phyloP scores from a whole-genome alignment of 1,284 basidiomycete genomes.

The Tilletia indica region DNA sequence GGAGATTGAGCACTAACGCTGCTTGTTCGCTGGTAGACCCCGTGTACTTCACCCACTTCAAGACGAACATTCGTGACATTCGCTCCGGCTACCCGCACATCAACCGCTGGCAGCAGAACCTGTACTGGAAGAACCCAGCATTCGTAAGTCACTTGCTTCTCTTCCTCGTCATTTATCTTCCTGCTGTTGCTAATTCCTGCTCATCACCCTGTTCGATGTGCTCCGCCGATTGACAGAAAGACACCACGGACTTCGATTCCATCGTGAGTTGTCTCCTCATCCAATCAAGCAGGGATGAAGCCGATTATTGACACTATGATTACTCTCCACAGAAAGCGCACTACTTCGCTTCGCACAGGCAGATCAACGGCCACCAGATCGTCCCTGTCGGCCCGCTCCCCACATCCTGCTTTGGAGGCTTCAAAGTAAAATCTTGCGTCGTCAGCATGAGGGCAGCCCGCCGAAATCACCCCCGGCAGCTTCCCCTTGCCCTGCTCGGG shows the following conservation, averaged over 20 bases:
- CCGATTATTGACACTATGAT: neutral
- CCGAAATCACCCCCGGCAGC: too few relatives aligned
- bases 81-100: slow-evolving; percentile 45
- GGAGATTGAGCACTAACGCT: slow-evolving; percentile 63
- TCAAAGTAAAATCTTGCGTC: neutral
- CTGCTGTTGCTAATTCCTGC: too few relatives aligned
- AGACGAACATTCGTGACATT: slow-evolving; percentile 69
- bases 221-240: slow-evolving; percentile 58
- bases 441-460: too few relatives aligned
- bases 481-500: too few relatives aligned
- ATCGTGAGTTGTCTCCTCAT: slow-evolving; percentile 58
- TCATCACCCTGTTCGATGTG: neutral
- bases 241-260: slow-evolving; percentile 75
- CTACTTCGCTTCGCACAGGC: slow-evolving; percentile 16
- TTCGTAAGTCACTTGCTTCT: slow-evolving; percentile 60
- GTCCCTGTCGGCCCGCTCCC: slow-evolving; percentile 46
- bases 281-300: slow-evolving; percentile 47
- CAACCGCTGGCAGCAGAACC: slow-evolving; percentile 68
- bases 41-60: slow-evolving; percentile 88
- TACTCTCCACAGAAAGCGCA: neutral
- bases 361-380: slow-evolving; percentile 49
- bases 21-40: slow-evolving; percentile 71
- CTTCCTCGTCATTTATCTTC: neutral
- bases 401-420: slow-evolving; percentile 39
- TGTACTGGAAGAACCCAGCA: slow-evolving; percentile 86